Evolutionary conservation across 768 basidiomycete species (phyloP), one percentile per base, ranked within the genome.

Genomic region (Chiua virens): DNA sequence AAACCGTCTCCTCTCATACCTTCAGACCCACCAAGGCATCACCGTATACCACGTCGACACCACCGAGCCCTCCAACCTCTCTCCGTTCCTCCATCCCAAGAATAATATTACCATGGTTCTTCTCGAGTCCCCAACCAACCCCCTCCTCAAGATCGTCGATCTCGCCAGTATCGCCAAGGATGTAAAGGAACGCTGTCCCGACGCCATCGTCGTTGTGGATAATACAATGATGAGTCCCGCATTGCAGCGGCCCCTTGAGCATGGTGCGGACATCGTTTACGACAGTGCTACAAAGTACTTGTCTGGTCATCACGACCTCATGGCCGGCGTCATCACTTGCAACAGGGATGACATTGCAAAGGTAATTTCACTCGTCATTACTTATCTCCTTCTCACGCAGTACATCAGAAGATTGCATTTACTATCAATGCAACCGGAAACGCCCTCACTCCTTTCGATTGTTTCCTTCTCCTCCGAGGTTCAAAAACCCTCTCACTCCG

Each of bases 181-280:
- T 58, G 90, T 96, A 58, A 94, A 95, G 64, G 83, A 87, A 61
- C 79, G 79, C 43, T 87, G 87, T 17, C 86, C 87, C 8, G 81
- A 89, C 62, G 93, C 92, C 2, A 60, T 93, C 58, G 74, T 95
- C 47, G 89, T 95, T 34, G 92, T 93, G 20, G 97, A 98, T 69
- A 98, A 99, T 67, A 98, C 97, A 53, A 98, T 98, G 97, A 98
- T 98, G 96, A 97, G 94, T 65, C 96, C 97, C 15, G 98, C 98
- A 71, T 77, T 98, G 8, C 94, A 96, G 66, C 76, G 95, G 50
- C 97, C 97, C 11, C 80, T 98, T 34, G 93, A 98, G 63, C 87
- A 97, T 49, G 97, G 96, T 15, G 92, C 92, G 42, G 97, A 99
- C 66, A 84, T 99, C 49, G 95, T 98, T 9, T 99, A 99, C 63